phyloP scores from a whole-genome alignment of 2,329 filamentous ascomycete genomes.

The Didymella keratinophila region DNA sequence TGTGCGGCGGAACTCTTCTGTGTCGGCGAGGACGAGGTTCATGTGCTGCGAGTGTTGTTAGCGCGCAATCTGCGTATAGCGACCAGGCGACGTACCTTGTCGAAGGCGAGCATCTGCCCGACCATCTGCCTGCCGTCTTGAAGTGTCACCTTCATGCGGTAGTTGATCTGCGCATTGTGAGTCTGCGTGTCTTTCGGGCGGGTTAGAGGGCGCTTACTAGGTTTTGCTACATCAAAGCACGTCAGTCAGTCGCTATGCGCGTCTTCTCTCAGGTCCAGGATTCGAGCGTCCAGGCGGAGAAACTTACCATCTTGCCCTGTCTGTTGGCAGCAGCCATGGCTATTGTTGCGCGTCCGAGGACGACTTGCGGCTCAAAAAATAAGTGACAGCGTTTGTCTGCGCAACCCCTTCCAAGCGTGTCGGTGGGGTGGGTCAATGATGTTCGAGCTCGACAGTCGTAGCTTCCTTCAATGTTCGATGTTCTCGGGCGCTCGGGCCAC shows the following conservation, averaged over 20 bases:
- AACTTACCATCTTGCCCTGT: slow-evolving; percentile 98
- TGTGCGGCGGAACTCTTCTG: slow-evolving; percentile 65
- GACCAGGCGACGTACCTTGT: slow-evolving; percentile 71
- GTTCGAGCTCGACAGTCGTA: slow-evolving; percentile 28
- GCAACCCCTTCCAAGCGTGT: slow-evolving; percentile 27
- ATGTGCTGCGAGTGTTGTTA: slow-evolving; percentile 73
- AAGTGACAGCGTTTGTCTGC: slow-evolving; percentile 13
- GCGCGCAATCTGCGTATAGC: not conserved
- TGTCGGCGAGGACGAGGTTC: slow-evolving; percentile 98
- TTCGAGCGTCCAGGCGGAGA: slow-evolving; percentile 46
- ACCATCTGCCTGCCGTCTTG: slow-evolving; percentile 96
- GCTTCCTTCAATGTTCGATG: not conserved
- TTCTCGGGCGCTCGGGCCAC: not conserved
- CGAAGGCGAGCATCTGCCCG: slow-evolving; percentile 97
- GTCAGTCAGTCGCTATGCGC: slow-evolving; percentile 56
- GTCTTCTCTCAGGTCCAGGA: slow-evolving; percentile 51
- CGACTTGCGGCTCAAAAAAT: slow-evolving; percentile 42
- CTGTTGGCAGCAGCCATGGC: slow-evolving; percentile 71
- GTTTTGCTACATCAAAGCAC: slow-evolving; percentile 64
- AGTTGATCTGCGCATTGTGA: slow-evolving; percentile 80
- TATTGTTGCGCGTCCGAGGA: slow-evolving; percentile 52
- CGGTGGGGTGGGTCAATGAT: slow-evolving; percentile 32
- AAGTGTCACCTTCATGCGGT: slow-evolving; percentile 96
- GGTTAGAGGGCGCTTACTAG: slow-evolving; percentile 61
- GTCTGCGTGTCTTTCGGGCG: slow-evolving; percentile 21